A percentile compares a stretch with the other conserved stretches of the same genome.
phyloP scores from a whole-genome alignment of 148 eudicot species.

The Drosera capensis region DNA sequence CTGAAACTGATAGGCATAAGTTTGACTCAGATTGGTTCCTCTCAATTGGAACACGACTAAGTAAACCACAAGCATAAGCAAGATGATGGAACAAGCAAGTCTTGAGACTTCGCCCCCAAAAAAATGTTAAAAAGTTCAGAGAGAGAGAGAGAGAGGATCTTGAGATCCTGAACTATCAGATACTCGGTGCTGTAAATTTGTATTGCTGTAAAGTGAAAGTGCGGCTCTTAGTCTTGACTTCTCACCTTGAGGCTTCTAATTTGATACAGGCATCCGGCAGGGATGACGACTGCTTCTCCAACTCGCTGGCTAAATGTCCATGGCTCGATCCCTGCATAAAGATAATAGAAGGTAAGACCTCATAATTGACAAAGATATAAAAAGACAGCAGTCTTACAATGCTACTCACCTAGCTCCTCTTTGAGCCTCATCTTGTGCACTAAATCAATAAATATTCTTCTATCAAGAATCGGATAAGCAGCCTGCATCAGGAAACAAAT shows the following conservation, averaged over 20 bases:
- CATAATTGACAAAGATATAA: background rate
- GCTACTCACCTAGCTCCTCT: conserved; percentile 65
- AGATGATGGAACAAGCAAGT: no score
- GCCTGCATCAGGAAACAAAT: conserved; percentile 26
- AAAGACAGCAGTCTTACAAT: background rate
- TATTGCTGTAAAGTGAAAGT: no score
- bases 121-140: no score
- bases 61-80: no score
- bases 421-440: conserved; percentile 66
- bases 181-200: no score
- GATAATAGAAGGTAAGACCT: background rate
- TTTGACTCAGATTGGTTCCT: no score
- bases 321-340: conserved; percentile 58
- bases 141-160: no score
- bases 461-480: conserved; percentile 69
- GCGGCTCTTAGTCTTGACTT: no score
- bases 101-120: no score
- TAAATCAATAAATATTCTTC: conserved; percentile 55
- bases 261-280: conserved; percentile 96
- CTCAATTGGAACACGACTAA: no score
- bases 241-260: conserved; percentile 55
- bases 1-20: no score
- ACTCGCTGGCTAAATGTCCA: conserved; percentile 76
- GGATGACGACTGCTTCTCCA: conserved; percentile 94
- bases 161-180: no score